A percentile compares a stretch with the other conserved stretches of the same genome.
These are phyloP conservation scores for Podochytrium sp. DNA, from an alignment of 192 early-diverging fungal genomes.

Conservation along the genomic window DNA sequence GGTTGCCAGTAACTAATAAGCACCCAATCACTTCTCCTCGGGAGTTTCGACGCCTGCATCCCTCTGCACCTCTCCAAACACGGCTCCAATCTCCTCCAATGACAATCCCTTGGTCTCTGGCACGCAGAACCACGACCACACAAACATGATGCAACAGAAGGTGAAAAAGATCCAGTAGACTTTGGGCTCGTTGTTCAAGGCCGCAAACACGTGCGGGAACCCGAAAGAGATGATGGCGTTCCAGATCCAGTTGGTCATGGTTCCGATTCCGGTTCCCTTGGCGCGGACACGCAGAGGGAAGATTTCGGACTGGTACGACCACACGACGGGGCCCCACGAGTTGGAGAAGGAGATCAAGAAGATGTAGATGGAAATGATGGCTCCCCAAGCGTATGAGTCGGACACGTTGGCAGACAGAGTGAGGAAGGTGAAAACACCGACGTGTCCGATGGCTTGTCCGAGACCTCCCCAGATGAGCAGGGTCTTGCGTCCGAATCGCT, in stretches of 20 bases:
- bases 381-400: slow-evolving; percentile 23
- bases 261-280: slow-evolving; percentile 65
- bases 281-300: slow-evolving; percentile 72
- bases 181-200: slow-evolving; percentile 48
- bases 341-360: slow-evolving; percentile 66
- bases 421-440: slow-evolving; percentile 63
- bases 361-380: slow-evolving; percentile 58
- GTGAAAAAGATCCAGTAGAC: slow-evolving; percentile 57
- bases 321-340: slow-evolving; percentile 79
- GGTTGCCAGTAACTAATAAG: too few relatives aligned
- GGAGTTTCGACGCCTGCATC: too few relatives aligned
- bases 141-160: slow-evolving; percentile 42
- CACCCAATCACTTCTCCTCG: too few relatives aligned
- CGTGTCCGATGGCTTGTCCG: slow-evolving; percentile 65
- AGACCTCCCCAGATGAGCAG: slow-evolving; percentile 77
- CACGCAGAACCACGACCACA: slow-evolving; percentile 50
- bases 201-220: slow-evolving; percentile 54
- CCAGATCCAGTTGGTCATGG: slow-evolving; percentile 72
- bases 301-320: slow-evolving; percentile 77
- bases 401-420: slow-evolving; percentile 30
- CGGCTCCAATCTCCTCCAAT: slow-evolving; percentile 87
- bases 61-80: slow-evolving; percentile 77
- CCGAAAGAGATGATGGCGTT: slow-evolving; percentile 63
- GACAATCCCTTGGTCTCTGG: slow-evolving; percentile 83
- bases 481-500: slow-evolving; percentile 81